phyloP scores from a whole-genome alignment of 2,329 filamentous ascomycete species.

The Zymoseptoria passerinii region DNA sequence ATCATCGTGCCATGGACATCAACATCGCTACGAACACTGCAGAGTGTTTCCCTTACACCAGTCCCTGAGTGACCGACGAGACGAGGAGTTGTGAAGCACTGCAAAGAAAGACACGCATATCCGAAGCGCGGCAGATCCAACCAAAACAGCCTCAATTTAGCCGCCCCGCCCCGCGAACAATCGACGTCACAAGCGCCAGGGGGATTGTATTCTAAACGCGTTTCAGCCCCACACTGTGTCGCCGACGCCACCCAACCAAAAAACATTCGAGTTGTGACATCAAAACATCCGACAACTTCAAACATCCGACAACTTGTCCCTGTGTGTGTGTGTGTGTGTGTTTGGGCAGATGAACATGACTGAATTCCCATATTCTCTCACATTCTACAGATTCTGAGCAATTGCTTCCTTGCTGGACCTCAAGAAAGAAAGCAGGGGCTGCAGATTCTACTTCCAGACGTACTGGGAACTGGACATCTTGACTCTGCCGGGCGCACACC shows the following conservation, averaged over 20 bases:
- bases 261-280: background rate
- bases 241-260: background rate
- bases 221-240: background rate
- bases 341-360: background rate
- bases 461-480: background rate
- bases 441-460: background rate
- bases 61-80: too few species aligned
- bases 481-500: background rate
- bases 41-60: too few species aligned
- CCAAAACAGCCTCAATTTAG: too few species aligned
- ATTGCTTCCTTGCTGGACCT: background rate
- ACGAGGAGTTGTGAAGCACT: too few species aligned
- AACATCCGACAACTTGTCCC: background rate
- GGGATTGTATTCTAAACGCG: too few species aligned
- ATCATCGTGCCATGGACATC: too few species aligned
- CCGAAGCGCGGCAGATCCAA: too few species aligned
- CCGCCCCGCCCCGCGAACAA: too few species aligned
- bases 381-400: background rate
- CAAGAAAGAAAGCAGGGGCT: background rate
- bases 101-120: too few species aligned
- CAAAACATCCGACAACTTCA: background rate
- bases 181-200: too few species aligned
- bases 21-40: too few species aligned
- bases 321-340: too few species aligned
- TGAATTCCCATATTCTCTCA: background rate